Base-by-base conservation (phyloP, 179 eudicot genomes). In the Silene noctiflora region DNA sequence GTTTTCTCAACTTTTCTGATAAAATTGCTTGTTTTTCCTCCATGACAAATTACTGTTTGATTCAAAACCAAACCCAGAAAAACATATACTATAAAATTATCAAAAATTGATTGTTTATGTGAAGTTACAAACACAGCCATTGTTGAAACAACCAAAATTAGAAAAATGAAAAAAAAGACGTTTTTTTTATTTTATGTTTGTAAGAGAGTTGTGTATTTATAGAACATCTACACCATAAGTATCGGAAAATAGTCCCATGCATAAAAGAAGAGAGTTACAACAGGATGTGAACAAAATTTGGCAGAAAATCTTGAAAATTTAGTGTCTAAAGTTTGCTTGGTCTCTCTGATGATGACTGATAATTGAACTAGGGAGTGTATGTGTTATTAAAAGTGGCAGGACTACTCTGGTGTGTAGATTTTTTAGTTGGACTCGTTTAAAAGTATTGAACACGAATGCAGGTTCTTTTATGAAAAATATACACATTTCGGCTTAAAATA, bases 1-100 rank as follows among this genome's bases (percentile, higher is more conserved):
- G 84, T 62, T 74, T 60, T 73, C 65, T 81, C 80, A 17, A 10
- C 67, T 51, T 68, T 73, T 21, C 83, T 60, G 0, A 69, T 55
- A 53, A 81, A 81, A 77, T 4, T 25, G 53, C 80, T 77, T 61
- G 83, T 76, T 73, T 73, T 77, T 22, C 80, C 80, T 29, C 78
- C 83, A 77, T 81, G 24, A 39, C 76, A 69, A 70, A 67, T 6
- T 35, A 72, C 72, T 60, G 70, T 58, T 22, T 48, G 67, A 58
- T 69, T 74, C 72, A 78, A 58, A 20, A 75, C 6, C 20, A 81
- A 74, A 13, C 79, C 84, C 72, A 81, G 21, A 63, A 69, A 51
- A 74, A 78, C 13, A 20, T 74, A n/a, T 42, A 78, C 9, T 56
- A 14, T 7, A 55, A 51, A 17, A 21, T 14, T 6, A 58, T 13